These are phyloP conservation scores for Sungouiozyma ichnusensis DNA, from an alignment of 805 yeast genomes.

Conservation along the genomic window DNA sequence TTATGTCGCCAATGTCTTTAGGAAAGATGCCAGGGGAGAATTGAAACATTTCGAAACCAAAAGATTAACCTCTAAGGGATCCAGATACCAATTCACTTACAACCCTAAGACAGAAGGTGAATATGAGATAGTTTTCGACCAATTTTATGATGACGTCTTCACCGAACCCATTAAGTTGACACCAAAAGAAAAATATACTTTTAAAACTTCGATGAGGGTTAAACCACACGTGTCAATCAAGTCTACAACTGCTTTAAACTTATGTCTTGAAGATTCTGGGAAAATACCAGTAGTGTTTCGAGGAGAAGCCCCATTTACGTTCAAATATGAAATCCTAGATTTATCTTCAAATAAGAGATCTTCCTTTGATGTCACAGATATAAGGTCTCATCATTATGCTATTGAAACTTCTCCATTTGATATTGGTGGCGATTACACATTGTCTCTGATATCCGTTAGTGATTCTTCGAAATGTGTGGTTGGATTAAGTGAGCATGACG, in stretches of 20 bases:
- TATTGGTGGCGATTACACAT: constrained; percentile 63
- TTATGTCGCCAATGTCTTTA: constrained; percentile 51
- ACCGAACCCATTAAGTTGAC: constrained; percentile 30
- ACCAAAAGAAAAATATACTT: constrained; percentile 38
- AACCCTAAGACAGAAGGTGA: constrained; percentile 75
- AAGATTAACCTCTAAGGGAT: constrained; percentile 30
- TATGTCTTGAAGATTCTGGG: constrained; percentile 40
- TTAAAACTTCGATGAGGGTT: constrained; percentile 61
- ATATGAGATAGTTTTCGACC: constrained; percentile 61
- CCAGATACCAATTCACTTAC: constrained; percentile 50
- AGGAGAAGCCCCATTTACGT: constrained; percentile 72
- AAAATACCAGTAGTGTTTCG: constrained; percentile 47
- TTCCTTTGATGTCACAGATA: constrained; percentile 33
- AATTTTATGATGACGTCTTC: constrained; percentile 56
- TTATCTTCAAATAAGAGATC: constrained; percentile 39
- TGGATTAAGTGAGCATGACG: constrained; percentile 53
- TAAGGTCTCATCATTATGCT: constrained; percentile 28
- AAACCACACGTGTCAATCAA: constrained; percentile 45
- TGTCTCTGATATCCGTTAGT: constrained; percentile 51
- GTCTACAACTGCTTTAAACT: constrained; percentile 15
- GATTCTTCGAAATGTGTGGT: constrained; percentile 78
- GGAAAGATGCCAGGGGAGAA: constrained; percentile 29
- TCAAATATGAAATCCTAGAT: constrained; percentile 59
- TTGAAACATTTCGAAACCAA: constrained; percentile 30
- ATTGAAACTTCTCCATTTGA: constrained; percentile 47